Evolutionary conservation across 805 yeast genomes (phyloP), one percentile per base, ranked within the genome.

Genomic region (Saccharomycopsis synnaedendra): DNA sequence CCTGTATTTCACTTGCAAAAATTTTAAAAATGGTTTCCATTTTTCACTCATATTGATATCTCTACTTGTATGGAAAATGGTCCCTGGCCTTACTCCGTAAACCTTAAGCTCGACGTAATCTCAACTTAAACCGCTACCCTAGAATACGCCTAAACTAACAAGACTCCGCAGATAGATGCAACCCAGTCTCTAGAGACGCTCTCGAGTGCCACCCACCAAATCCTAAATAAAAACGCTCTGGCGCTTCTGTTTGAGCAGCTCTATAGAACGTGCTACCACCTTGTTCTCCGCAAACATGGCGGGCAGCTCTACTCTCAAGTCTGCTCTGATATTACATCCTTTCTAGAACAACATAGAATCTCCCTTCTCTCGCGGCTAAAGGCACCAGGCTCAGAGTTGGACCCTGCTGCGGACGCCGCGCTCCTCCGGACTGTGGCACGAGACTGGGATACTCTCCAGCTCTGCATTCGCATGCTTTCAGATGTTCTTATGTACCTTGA

Each of bases 401-500:
- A 31, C 28, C n/a, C 34, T 38, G 30, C 31, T 10, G 42, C 43
- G 28, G 43, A 38, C n/a, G 8, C 9, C 28, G 39, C 36, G n/a
- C 32, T 48, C 9, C 39, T 52, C 28, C 31, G 29, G 29, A 32
- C 27, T 35, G 38, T 52, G 7, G 35, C 60, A 42, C 50, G 49
- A 33, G 75, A 72, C 47, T 88, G 96, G 95, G 71, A 75, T 36
- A 85, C 80, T 43, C 90, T 84, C 59, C 61, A 80, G 37, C 70
- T 79, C 38, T 72, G 82, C 43, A 83, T 85, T 81, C 72, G 85
- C 53, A 77, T 85, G 72, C 75, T 86, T 41, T 75, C 89, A 56
- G 95, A 89, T 61, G 85, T 88, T 3, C 66, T 86, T 59, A 81
- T 88, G 84, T 88, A 88, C 58, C 63, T 89, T 59, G 95, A 88